Evolutionary conservation across 768 basidiomycete genomes (phyloP).

Genomic region (Pleurotus ostreatus): DNA sequence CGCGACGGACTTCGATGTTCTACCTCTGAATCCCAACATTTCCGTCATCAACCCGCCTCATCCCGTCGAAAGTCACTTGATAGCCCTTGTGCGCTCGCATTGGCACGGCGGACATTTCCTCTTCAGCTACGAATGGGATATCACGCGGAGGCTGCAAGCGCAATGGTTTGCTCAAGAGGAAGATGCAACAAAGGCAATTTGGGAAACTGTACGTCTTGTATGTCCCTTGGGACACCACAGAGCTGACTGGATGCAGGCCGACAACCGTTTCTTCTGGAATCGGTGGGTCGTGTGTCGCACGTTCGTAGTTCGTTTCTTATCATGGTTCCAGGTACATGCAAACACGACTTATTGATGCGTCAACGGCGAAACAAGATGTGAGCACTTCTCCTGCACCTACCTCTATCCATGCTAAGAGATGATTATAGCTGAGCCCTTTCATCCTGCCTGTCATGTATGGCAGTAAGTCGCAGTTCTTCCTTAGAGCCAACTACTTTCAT

Average conservation of each 20-base stretch:
- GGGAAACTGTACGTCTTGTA: constrained; percentile 65
- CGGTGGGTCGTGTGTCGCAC: constrained; percentile 34
- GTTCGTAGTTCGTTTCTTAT: background rate
- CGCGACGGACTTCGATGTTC: constrained; percentile 87
- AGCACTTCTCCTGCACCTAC: constrained; percentile 20
- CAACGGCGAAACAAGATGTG: constrained; percentile 59
- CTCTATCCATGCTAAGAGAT: background rate
- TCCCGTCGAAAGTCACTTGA: constrained; percentile 82
- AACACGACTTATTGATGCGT: constrained; percentile 32
- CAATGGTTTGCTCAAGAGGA: constrained; percentile 62
- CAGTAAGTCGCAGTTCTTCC: constrained; percentile 52
- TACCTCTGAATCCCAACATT: constrained; percentile 75
- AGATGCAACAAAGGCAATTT: constrained; percentile 55
- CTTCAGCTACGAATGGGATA: constrained; percentile 88
- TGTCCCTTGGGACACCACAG: background rate
- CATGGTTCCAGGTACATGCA: constrained; percentile 42
- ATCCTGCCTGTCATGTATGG: constrained; percentile 94
- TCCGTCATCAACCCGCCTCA: constrained; percentile 68
- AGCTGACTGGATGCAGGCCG: constrained; percentile 50
- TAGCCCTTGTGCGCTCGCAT: constrained; percentile 85
- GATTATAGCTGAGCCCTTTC: constrained; percentile 71
- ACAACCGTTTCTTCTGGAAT: constrained; percentile 99
- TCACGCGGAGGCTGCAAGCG: constrained; percentile 82
- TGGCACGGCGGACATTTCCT: constrained; percentile 76
- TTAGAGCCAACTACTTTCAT: constrained; percentile 4